Evolutionary conservation across 345 rosid genomes (phyloP).

Genomic region (Syzygium jambos): DNA sequence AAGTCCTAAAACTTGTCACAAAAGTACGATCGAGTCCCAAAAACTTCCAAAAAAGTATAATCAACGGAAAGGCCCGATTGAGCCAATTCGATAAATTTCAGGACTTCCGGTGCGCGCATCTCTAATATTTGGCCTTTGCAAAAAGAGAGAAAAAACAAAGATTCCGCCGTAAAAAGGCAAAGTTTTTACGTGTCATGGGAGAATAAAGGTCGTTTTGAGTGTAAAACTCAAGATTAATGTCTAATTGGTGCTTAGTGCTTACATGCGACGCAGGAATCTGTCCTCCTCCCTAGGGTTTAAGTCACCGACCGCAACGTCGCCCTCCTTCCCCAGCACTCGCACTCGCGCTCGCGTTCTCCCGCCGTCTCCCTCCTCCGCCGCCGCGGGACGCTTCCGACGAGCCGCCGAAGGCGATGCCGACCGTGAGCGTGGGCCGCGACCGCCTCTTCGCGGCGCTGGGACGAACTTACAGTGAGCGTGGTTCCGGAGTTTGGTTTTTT

Average conservation of each 20-base stretch:
- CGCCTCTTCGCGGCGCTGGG: constrained; percentile 56
- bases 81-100: no score
- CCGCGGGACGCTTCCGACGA: not conserved
- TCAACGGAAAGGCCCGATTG: no score
- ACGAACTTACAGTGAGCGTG: constrained; percentile 42
- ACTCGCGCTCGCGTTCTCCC: not conserved
- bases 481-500: not conserved
- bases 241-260: not conserved
- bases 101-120: no score
- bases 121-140: no score
- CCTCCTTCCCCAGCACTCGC: not conserved
- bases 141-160: no score
- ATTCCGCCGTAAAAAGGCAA: no score
- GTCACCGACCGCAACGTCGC: not conserved
- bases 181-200: no score
- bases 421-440: constrained; percentile 62
- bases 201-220: no score
- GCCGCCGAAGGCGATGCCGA: not conserved
- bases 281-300: not conserved
- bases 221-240: not conserved
- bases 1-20: no score
- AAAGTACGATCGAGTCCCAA: no score
- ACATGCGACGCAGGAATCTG: not conserved
- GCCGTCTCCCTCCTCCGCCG: not conserved
- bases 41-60: no score